Evolutionary conservation across 345 rosid species (phyloP).

Genomic region (Salix udensis): DNA sequence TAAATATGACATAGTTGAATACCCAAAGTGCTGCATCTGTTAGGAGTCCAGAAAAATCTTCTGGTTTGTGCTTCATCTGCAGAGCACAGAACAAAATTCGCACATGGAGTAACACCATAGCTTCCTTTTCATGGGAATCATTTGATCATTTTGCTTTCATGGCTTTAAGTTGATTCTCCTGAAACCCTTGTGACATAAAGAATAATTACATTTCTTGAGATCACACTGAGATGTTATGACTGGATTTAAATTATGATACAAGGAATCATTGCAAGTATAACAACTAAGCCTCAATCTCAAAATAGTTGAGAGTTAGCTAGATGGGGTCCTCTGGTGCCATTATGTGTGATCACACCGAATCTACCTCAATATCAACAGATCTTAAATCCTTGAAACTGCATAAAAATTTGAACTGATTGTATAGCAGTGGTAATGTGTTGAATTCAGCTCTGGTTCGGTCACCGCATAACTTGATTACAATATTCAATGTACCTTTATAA

Average conservation of each 20-base stretch:
- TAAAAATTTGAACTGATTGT: no score
- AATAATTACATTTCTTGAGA: not conserved
- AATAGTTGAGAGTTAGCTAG: no score
- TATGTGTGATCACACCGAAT: not conserved
- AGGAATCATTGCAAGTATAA: no score
- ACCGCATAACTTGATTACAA: not conserved
- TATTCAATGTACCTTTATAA: not conserved
- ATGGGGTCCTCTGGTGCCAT: no score
- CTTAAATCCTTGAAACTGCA: not conserved
- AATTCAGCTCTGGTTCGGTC: not conserved
- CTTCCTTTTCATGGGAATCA: not conserved
- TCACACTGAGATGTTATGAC: not conserved
- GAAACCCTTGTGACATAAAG: not conserved
- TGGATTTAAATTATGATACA: not conserved
- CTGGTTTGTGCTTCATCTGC: not conserved
- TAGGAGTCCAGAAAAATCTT: not conserved
- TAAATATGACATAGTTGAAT: not conserved
- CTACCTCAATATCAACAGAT: not conserved
- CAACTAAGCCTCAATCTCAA: no score
- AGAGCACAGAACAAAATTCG: not conserved
- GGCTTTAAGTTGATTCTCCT: not conserved
- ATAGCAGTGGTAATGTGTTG: not conserved
- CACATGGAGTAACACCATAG: not conserved
- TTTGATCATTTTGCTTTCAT: not conserved
- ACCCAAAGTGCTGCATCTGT: not conserved